Percentiles rank a stretch among this genome's conserved stretches.
phyloP scores from a whole-genome alignment of 164 flowering plant species.

The Vitis vinifera region DNA sequence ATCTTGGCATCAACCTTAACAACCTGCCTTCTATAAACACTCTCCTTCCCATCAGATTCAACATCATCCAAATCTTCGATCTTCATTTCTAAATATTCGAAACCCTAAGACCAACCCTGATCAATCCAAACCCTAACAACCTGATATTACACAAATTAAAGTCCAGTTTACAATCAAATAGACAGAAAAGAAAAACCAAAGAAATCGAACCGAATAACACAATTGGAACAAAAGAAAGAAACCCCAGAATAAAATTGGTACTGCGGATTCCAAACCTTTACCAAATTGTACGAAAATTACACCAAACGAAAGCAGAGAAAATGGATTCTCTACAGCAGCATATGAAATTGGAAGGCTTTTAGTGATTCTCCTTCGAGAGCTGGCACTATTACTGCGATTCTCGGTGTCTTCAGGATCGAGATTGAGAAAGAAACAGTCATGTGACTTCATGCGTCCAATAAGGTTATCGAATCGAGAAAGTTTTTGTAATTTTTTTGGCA shows the following conservation, averaged over 20 bases:
- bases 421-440: background rate
- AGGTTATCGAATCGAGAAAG: background rate
- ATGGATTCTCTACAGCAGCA: background rate
- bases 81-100: slow-evolving; percentile 26
- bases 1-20: slow-evolving; percentile 55
- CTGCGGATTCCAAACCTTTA: background rate
- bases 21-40: slow-evolving; percentile 17
- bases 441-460: background rate
- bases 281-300: slow-evolving; percentile 1
- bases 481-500: background rate
- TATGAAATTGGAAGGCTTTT: background rate
- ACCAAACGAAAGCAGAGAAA: background rate
- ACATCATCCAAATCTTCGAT: slow-evolving; percentile 35
- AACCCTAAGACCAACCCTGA: slow-evolving; percentile 4
- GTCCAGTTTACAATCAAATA: no score
- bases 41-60: slow-evolving; percentile 15
- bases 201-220: background rate
- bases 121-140: background rate
- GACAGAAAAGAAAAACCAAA: background rate
- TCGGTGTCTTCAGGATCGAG: background rate
- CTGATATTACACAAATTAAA: background rate
- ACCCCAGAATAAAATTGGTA: background rate
- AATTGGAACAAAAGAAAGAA: background rate
- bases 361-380: background rate
- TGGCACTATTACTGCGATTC: background rate